A percentile compares a stretch with the other conserved stretches of the same genome.
Conservation (phyloP, 2,329 filamentous ascomycete genomes). For the Thielaviopsis euricoi region DNA sequence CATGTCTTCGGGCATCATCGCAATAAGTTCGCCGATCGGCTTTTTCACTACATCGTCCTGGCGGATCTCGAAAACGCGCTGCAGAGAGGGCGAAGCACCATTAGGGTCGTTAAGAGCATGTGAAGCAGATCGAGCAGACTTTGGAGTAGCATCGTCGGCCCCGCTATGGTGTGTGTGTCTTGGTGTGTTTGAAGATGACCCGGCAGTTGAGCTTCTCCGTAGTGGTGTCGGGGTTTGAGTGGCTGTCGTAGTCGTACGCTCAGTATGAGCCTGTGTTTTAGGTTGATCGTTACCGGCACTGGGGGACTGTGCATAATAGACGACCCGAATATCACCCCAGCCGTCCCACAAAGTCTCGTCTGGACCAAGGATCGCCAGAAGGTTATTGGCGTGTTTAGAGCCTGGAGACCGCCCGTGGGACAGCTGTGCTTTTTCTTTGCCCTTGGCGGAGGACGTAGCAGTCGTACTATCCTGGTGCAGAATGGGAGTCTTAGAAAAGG, state of each 20-base stretch:
- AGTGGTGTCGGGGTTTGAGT: constrained; percentile 62
- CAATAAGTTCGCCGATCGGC: constrained; percentile 39
- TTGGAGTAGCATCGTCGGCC: constrained; percentile 31
- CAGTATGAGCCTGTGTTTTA: background rate
- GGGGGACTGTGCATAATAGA: constrained; percentile 49
- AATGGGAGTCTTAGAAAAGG: constrained; percentile 59
- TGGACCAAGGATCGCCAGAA: constrained; percentile 56
- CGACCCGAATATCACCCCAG: constrained; percentile 66
- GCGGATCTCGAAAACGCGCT: constrained; percentile 49
- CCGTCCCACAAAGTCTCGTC: constrained; percentile 47
- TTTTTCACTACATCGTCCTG: constrained; percentile 26
- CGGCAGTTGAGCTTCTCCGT: constrained; percentile 48
- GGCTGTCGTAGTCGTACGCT: constrained; percentile 22
- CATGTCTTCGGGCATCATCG: constrained; percentile 42
- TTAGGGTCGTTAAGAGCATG: constrained; percentile 12
- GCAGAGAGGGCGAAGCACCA: constrained; percentile 24
- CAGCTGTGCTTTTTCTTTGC: constrained; percentile 50
- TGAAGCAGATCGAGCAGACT: constrained; percentile 27
- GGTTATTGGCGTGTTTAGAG: constrained; percentile 62
- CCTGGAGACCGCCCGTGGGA: constrained; percentile 15
- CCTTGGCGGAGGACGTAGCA: constrained; percentile 42
- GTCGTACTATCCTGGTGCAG: constrained; percentile 32
- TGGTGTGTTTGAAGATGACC: constrained; percentile 1
- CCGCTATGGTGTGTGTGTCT: background rate
- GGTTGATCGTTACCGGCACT: background rate